Evolutionary conservation across 116 monocot genomes (phyloP), one percentile per base, ranked within the genome.

Genomic region (Phalaenopsis hybrid): DNA sequence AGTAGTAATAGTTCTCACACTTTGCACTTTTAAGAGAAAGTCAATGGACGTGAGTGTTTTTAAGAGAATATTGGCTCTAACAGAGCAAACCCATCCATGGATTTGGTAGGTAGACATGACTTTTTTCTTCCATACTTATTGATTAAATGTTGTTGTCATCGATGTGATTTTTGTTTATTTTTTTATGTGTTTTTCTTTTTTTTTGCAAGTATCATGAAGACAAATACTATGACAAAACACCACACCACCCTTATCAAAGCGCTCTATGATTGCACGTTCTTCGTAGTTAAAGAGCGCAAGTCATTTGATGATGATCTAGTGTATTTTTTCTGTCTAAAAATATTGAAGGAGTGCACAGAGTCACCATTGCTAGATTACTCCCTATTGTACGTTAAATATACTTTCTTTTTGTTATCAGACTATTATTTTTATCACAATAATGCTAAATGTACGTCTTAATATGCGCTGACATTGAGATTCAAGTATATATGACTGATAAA

Each of bases 21-120:
- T 82, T 11, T 92, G 90, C 49, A 67, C 79, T 3, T 86, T 65
- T 69, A 90, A 93, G 77, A 84, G 85, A 28, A 81, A 84, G 31
- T 76, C 80, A 13, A 92, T 44, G 77, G 81, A 85, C 48, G 79
- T 17, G 4, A 80, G 11, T 2, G 80, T 81, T n/a, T 96, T 89
- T 77, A 75, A 80, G 43, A 83, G 90, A 70, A 73, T 88, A 61
- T 48, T 93, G 65, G 76, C 57, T 23, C 76, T 96, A 21, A 82
- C 79, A n/a, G 84, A 90, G 43, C 88, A 92, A 74, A 80, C 92
- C n/a, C 84, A 82, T 23, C 93, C 92, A 34, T 90, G 89, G 91
- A 55, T 93, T 50, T 80, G 81, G 96, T 96, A 86, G 44, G 81
- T 51, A 17, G 8, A 50, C 50, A 76, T 76, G 50, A 16, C 69